Conservation (phyloP, 2,329 filamentous ascomycete species). For the Hawksworthiomyces lignivorus region DNA sequence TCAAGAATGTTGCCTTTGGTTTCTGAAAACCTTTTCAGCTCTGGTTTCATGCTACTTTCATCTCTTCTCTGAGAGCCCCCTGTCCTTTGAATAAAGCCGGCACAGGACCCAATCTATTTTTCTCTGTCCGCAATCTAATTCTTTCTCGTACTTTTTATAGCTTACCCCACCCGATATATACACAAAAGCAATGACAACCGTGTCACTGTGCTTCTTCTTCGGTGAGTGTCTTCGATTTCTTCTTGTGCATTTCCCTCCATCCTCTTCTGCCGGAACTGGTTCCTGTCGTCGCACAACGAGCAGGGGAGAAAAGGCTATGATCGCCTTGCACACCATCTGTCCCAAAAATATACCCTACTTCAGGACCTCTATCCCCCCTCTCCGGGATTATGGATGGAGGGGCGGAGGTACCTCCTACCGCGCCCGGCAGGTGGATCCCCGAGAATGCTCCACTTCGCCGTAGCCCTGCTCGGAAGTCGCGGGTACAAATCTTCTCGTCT, state of each 20-base stretch:
- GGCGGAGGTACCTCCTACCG: not conserved
- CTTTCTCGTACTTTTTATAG: not conserved
- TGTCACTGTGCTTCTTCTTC: not conserved
- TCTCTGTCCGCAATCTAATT: no score
- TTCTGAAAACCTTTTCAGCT: no score
- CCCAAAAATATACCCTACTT: no score
- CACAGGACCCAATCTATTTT: not conserved
- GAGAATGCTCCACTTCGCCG: not conserved
- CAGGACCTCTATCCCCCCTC: no score
- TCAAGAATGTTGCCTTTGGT: no score
- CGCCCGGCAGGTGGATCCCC: conserved; percentile 3
- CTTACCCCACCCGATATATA: not conserved
- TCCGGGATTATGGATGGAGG: no score
- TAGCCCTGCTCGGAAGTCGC: not conserved
- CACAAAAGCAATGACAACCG: not conserved
- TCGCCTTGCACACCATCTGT: no score
- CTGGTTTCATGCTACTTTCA: no score
- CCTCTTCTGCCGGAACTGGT: no score
- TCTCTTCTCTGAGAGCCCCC: no score
- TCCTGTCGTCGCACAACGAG: no score
- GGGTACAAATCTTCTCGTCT: not conserved
- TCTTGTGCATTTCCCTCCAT: not conserved
- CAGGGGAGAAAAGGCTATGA: no score
- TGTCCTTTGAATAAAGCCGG: not conserved
- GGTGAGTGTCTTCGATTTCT: not conserved